phyloP scores from a whole-genome alignment of 208 protist species.

The Crithidia expoeki region DNA sequence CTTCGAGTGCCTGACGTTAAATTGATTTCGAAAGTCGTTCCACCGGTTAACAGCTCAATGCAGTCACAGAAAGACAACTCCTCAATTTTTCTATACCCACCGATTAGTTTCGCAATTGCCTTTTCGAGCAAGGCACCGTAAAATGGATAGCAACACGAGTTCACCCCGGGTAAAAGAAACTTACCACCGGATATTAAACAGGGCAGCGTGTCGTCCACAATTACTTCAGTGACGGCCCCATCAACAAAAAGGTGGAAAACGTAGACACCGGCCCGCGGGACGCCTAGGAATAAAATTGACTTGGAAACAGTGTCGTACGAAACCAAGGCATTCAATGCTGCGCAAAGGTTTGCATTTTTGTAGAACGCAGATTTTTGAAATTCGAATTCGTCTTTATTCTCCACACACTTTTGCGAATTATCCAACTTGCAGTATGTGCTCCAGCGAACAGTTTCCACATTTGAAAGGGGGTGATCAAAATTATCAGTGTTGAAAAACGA shows the following conservation, averaged over 20 bases:
- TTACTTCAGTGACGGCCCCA: conserved; percentile 33
- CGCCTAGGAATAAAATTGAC: conserved; percentile 7
- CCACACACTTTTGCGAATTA: background rate
- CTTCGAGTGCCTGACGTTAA: conserved; percentile 16
- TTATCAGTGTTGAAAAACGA: background rate
- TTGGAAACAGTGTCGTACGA: conserved; percentile 18
- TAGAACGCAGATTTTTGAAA: conserved; percentile 40
- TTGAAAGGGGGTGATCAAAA: conserved; percentile 21
- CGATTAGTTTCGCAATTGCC: conserved; percentile 67
- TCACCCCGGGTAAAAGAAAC: conserved; percentile 39
- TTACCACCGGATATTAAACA: conserved; percentile 22
- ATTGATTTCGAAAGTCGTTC: conserved; percentile 57
- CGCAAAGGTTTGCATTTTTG: conserved; percentile 53
- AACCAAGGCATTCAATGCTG: conserved; percentile 54
- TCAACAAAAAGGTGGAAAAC: conserved; percentile 43
- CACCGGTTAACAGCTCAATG: conserved; percentile 61
- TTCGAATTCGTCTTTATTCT: background rate
- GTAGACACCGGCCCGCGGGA: conserved; percentile 20
- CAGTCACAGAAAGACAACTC: conserved; percentile 52
- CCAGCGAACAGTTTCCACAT: conserved; percentile 24
- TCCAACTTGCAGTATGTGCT: conserved; percentile 4
- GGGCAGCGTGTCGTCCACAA: conserved; percentile 69
- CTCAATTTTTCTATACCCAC: conserved; percentile 55
- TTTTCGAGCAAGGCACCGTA: conserved; percentile 75
- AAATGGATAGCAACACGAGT: conserved; percentile 46